Percentiles rank a stretch among this genome's conserved stretches.
Evolutionary conservation across 345 rosid species (phyloP).

Genomic region (Kandelia obovata): DNA sequence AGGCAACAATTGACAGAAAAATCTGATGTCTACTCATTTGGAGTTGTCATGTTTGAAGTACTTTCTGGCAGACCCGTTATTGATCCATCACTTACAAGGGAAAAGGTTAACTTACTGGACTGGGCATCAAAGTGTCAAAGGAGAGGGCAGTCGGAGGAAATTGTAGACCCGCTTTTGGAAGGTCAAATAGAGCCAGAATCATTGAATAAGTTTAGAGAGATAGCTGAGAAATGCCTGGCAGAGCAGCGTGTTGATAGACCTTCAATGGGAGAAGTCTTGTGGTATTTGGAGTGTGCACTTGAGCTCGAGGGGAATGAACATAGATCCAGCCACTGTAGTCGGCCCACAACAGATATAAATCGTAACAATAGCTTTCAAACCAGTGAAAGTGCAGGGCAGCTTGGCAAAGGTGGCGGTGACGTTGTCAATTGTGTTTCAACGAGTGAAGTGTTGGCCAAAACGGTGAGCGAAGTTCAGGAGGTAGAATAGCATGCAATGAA

Average conservation of each 20-base stretch:
- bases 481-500: slow-evolving; percentile 15
- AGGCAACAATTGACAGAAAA: slow-evolving; percentile 52
- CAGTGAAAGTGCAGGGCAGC: slow-evolving; percentile 21
- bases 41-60: slow-evolving; percentile 66
- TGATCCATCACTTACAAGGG: slow-evolving; percentile 52
- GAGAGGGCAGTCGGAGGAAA: slow-evolving; percentile 40
- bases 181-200: slow-evolving; percentile 46
- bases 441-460: slow-evolving; percentile 59
- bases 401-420: slow-evolving; percentile 32
- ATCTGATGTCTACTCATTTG: slow-evolving; percentile 66
- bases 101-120: slow-evolving; percentile 48
- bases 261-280: slow-evolving; percentile 61
- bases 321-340: slow-evolving; percentile 12
- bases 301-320: slow-evolving; percentile 40
- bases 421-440: slow-evolving; percentile 50
- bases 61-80: slow-evolving; percentile 56
- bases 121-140: slow-evolving; percentile 46
- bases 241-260: slow-evolving; percentile 46
- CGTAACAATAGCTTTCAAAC: slow-evolving; percentile 21
- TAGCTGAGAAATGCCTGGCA: slow-evolving; percentile 64
- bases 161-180: slow-evolving; percentile 43
- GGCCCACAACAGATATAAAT: slow-evolving; percentile 12
- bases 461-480: slow-evolving; percentile 51
- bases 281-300: slow-evolving; percentile 64
- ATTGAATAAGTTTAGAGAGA: slow-evolving; percentile 45